A percentile compares a stretch with the other conserved stretches of the same genome.
Evolutionary conservation across 345 rosid species (phyloP).

Genomic region (Lumnitzera racemosa): DNA sequence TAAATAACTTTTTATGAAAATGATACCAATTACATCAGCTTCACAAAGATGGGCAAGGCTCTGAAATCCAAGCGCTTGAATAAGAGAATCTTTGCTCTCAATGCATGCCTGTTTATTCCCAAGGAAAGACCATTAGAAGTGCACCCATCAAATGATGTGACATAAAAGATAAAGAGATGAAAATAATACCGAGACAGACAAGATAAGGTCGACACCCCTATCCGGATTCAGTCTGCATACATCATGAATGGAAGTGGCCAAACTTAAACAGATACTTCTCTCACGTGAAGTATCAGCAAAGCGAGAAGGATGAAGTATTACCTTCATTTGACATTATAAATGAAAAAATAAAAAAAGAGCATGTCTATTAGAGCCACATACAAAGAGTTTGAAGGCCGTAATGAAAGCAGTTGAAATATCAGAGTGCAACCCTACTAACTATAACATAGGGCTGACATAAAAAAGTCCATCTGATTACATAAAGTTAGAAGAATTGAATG

Average conservation of each 20-base stretch:
- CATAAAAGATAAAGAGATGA: slow-evolving; percentile 15
- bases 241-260: slow-evolving; percentile 77
- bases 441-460: too few relatives aligned
- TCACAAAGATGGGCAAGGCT: slow-evolving; percentile 93
- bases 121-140: slow-evolving; percentile 9
- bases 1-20: not conserved
- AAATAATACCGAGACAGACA: slow-evolving; percentile 80
- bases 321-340: slow-evolving; percentile 28
- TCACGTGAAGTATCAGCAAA: slow-evolving; percentile 51
- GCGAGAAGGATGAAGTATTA: slow-evolving; percentile 50
- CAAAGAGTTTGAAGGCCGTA: too few relatives aligned
- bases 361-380: too few relatives aligned
- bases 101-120: slow-evolving; percentile 66
- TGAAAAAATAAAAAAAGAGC: slow-evolving; percentile 13
- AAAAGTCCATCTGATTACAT: too few relatives aligned
- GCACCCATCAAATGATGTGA: slow-evolving; percentile 11
- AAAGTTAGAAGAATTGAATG: too few relatives aligned
- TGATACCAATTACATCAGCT: slow-evolving; percentile 85
- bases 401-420: too few relatives aligned
- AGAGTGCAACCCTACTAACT: too few relatives aligned
- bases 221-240: slow-evolving; percentile 83
- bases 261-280: slow-evolving; percentile 55
- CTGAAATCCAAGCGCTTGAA: slow-evolving; percentile 84
- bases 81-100: slow-evolving; percentile 58
- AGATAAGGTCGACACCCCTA: slow-evolving; percentile 94